phyloP scores from a whole-genome alignment of 2,329 filamentous ascomycete genomes.

The Microdochium bolleyi region DNA sequence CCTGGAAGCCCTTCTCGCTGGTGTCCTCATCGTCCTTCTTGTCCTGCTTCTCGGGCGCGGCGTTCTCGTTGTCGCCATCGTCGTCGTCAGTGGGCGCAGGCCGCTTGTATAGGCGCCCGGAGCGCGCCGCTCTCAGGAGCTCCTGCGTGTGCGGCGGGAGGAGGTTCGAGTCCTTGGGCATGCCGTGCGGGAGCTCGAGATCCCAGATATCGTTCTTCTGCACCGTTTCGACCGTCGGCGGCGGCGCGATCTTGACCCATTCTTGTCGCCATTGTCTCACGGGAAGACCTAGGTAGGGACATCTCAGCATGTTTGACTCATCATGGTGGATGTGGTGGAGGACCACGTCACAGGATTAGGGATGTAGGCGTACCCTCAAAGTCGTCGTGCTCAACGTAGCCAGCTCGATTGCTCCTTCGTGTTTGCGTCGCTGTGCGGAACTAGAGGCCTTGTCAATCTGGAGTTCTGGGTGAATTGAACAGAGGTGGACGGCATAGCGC shows the following conservation, averaged over 20 bases:
- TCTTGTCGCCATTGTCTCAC: conserved; percentile 85
- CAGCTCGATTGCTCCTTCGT: conserved; percentile 47
- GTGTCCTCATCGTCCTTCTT: conserved; percentile 59
- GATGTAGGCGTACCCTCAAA: conserved; percentile 40
- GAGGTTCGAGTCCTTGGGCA: conserved; percentile 80
- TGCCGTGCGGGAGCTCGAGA: conserved; percentile 65
- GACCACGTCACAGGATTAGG: neutral
- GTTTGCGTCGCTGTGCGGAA: conserved; percentile 32
- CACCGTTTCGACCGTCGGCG: conserved; percentile 52
- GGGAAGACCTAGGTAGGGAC: conserved; percentile 60
- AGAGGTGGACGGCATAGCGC: neutral
- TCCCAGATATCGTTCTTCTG: conserved; percentile 63
- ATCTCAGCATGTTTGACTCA: conserved; percentile 22
- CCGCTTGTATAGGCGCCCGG: conserved; percentile 68
- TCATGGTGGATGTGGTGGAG: conserved; percentile 44
- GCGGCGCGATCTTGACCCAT: conserved; percentile 59
- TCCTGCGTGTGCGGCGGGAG: conserved; percentile 75
- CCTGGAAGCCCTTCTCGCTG: conserved; percentile 41
- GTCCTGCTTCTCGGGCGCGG: conserved; percentile 40
- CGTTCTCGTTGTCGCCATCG: conserved; percentile 40
- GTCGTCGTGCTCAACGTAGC: conserved; percentile 52
- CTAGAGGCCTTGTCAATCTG: conserved; percentile 6
- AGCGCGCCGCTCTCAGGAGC: conserved; percentile 72
- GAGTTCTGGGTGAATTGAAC: neutral
- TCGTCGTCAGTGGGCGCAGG: conserved; percentile 55